phyloP scores from a whole-genome alignment of 225 moss, liverwort and hornwort genomes.

The Pleurozium schreberi region DNA sequence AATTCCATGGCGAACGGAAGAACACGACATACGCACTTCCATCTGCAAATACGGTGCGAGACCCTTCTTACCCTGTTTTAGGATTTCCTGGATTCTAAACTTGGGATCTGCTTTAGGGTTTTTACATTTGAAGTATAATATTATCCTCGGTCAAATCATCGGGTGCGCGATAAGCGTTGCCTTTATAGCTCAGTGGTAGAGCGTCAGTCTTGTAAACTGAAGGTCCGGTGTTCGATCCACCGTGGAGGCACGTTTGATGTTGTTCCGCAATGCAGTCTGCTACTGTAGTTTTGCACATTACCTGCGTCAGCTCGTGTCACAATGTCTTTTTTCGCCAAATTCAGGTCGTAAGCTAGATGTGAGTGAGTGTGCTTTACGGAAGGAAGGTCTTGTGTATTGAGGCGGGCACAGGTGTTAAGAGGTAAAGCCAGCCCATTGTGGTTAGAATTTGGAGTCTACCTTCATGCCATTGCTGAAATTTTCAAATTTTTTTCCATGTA shows the following conservation, averaged over 20 bases:
- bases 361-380: background rate
- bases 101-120: background rate
- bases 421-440: too few relatives aligned
- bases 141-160: accelerated
- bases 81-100: background rate
- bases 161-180: background rate
- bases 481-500: too few relatives aligned
- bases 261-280: too few relatives aligned
- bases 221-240: constrained; percentile 88
- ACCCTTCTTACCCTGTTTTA: background rate
- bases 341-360: background rate
- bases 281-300: background rate
- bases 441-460: too few relatives aligned
- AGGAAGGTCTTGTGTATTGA: background rate
- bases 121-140: accelerated
- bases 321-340: background rate
- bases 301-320: background rate
- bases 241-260: constrained; percentile 40
- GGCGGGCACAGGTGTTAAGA: too few relatives aligned
- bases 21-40: background rate
- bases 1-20: background rate
- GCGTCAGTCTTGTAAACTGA: constrained; percentile 98
- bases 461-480: too few relatives aligned
- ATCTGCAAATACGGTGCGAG: background rate
- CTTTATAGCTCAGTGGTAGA: constrained; percentile 97